phyloP scores from a whole-genome alignment of 352 stramenopile species.

The Pythium phragmitis region DNA sequence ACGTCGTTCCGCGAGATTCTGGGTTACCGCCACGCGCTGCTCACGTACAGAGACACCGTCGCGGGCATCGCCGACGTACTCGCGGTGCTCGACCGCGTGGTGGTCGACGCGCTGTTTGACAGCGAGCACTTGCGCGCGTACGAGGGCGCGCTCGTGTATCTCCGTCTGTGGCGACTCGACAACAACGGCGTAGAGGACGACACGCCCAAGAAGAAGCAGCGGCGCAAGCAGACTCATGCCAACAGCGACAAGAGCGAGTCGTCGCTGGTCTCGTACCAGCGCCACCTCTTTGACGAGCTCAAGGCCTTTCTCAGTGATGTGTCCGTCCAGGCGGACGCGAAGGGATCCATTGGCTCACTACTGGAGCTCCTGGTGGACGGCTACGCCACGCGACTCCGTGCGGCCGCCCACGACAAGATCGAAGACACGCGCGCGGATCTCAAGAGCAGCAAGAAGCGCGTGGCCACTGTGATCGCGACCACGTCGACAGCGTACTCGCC shows the following conservation, averaged over 20 bases:
- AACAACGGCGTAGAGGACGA: neutral
- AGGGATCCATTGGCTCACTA: constrained; percentile 53
- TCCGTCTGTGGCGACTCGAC: constrained; percentile 29
- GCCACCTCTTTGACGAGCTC: constrained; percentile 77
- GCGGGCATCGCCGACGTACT: constrained; percentile 30
- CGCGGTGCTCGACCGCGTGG: constrained; percentile 58
- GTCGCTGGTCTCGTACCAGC: constrained; percentile 75
- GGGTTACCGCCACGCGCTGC: constrained; percentile 48
- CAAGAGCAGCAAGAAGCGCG: constrained; percentile 75
- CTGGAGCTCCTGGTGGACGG: constrained; percentile 62
- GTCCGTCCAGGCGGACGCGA: constrained; percentile 31
- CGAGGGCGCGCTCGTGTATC: constrained; percentile 56
- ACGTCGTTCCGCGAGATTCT: constrained; percentile 66
- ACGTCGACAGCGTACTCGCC: constrained; percentile 75
- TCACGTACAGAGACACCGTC: constrained; percentile 5
- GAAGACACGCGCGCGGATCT: constrained; percentile 67
- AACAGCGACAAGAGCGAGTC: constrained; percentile 16
- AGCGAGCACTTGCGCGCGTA: constrained; percentile 74
- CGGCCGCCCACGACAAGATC: constrained; percentile 60
- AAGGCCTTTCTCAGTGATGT: constrained; percentile 50
- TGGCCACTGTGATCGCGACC: constrained; percentile 70
- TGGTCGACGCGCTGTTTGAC: constrained; percentile 79
- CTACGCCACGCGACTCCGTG: constrained; percentile 60
- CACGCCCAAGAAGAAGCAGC: constrained; percentile 35
- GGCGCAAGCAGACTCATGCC: constrained; percentile 11